A percentile compares a stretch with the other conserved stretches of the same genome.
Conservation (phyloP, 257 asterid genomes). For the Solanum chiquidenum region DNA sequence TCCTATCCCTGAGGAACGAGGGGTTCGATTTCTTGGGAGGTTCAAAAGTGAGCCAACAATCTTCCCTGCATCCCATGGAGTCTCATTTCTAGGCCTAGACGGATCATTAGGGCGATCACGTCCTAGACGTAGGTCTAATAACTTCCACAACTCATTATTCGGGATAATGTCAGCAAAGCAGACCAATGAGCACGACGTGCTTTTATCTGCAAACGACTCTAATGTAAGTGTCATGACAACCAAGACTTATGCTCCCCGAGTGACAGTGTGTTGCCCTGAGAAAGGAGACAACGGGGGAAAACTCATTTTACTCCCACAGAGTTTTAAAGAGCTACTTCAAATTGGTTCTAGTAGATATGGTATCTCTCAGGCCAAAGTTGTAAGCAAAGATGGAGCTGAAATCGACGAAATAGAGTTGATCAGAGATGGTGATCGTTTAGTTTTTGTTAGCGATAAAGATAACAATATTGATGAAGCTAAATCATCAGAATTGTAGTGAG, state of each 20-base stretch:
- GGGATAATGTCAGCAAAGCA: slow-evolving; percentile 75
- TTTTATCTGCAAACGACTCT: slow-evolving; percentile 10
- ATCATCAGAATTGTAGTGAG: not conserved
- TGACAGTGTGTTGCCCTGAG: slow-evolving; percentile 62
- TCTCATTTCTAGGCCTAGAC: slow-evolving; percentile 1
- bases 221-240: not conserved
- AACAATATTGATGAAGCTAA: not conserved
- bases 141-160: slow-evolving; percentile 59
- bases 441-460: slow-evolving; percentile 26
- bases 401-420: slow-evolving; percentile 56
- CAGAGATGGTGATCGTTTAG: slow-evolving; percentile 67
- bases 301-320: slow-evolving; percentile 53
- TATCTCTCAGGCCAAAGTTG: slow-evolving; percentile 23
- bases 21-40: slow-evolving; percentile 30
- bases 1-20: slow-evolving; percentile 17
- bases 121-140: slow-evolving; percentile 42
- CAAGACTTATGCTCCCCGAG: slow-evolving; percentile 29
- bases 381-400: slow-evolving; percentile 50
- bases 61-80: slow-evolving; percentile 11
- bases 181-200: slow-evolving; percentile 25
- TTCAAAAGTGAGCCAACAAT: slow-evolving; percentile 35
- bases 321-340: slow-evolving; percentile 40
- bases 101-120: slow-evolving; percentile 40
- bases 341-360: slow-evolving; percentile 45
- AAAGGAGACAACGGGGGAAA: slow-evolving; percentile 48